Percentiles rank a stretch among this genome's conserved stretches.
Conservation (phyloP, 2,329 filamentous ascomycete genomes). For the Neonectria faginata region DNA sequence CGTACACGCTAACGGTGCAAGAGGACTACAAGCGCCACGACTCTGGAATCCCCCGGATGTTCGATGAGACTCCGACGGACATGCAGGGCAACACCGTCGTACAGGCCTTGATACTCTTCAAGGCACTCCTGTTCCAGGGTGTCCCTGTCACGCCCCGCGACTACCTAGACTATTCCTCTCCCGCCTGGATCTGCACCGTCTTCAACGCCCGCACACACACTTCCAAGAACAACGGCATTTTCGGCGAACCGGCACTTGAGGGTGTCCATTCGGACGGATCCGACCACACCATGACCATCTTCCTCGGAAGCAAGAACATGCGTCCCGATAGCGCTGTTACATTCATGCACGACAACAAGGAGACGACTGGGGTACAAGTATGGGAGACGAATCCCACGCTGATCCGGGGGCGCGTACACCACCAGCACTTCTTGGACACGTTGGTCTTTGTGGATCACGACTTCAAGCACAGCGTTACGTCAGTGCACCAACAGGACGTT, state of each 20-base stretch:
- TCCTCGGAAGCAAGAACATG: slow-evolving; percentile 45
- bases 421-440: slow-evolving; percentile 42
- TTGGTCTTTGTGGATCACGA: slow-evolving; percentile 45
- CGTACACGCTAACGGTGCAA: slow-evolving; percentile 40
- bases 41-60: slow-evolving; percentile 41
- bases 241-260: slow-evolving; percentile 47
- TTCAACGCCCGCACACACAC: slow-evolving; percentile 46
- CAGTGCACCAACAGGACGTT: slow-evolving; percentile 37
- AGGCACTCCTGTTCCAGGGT: slow-evolving; percentile 43
- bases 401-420: slow-evolving; percentile 40
- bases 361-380: slow-evolving; percentile 39
- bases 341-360: slow-evolving; percentile 42
- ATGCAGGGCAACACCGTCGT: slow-evolving; percentile 47
- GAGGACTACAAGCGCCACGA: slow-evolving; percentile 48
- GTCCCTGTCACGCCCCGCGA: slow-evolving; percentile 34
- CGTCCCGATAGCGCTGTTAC: slow-evolving; percentile 43
- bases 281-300: slow-evolving; percentile 48
- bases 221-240: slow-evolving; percentile 31
- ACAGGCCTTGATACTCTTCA: slow-evolving; percentile 47
- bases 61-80: slow-evolving; percentile 42
- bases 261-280: slow-evolving; percentile 47
- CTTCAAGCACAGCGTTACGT: slow-evolving; percentile 44
- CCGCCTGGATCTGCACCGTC: slow-evolving; percentile 41
- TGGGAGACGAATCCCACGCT: slow-evolving; percentile 38
- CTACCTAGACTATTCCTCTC: slow-evolving; percentile 41